phyloP scores from a whole-genome alignment of 2,329 filamentous ascomycete genomes.

The Immersiporthe knoxdaviesiana region DNA sequence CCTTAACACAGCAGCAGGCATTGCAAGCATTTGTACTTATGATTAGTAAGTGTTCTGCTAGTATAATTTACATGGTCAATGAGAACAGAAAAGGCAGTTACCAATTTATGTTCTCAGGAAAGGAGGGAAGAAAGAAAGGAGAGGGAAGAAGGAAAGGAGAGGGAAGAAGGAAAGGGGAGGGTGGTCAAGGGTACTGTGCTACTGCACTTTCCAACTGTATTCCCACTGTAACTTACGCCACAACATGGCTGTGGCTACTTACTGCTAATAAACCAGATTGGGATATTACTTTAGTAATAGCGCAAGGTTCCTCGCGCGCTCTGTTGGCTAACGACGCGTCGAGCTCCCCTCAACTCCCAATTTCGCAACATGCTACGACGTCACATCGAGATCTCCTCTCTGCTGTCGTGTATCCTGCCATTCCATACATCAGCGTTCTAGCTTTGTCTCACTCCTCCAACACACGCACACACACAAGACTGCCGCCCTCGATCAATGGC shows the following conservation, averaged over 20 bases:
- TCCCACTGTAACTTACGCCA: too few relatives aligned
- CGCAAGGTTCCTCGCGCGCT: neutral
- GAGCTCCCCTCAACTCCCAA: neutral
- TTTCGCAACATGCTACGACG: neutral
- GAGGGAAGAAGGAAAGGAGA: neutral
- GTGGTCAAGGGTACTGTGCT: neutral
- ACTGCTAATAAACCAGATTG: neutral
- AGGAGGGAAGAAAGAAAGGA: neutral
- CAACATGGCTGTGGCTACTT: slow-evolving; percentile 1
- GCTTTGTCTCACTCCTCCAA: neutral
- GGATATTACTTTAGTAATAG: too few relatives aligned
- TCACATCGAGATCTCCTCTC: too few relatives aligned
- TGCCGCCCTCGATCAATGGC: slow-evolving; percentile 15
- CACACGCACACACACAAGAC: neutral
- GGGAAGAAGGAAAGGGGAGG: neutral
- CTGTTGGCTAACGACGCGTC: neutral
- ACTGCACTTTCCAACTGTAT: too few relatives aligned
- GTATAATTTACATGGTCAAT: too few relatives aligned
- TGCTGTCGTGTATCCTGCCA: neutral
- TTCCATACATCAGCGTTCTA: neutral
- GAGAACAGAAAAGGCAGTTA: neutral
- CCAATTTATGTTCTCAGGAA: neutral
- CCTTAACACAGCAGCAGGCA: neutral
- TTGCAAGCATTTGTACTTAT: neutral
- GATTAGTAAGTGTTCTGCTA: too few relatives aligned